These are phyloP conservation scores for Parasarocladium wereldwijsianum DNA, from an alignment of 2,329 filamentous ascomycete species.

Conservation along the genomic window DNA sequence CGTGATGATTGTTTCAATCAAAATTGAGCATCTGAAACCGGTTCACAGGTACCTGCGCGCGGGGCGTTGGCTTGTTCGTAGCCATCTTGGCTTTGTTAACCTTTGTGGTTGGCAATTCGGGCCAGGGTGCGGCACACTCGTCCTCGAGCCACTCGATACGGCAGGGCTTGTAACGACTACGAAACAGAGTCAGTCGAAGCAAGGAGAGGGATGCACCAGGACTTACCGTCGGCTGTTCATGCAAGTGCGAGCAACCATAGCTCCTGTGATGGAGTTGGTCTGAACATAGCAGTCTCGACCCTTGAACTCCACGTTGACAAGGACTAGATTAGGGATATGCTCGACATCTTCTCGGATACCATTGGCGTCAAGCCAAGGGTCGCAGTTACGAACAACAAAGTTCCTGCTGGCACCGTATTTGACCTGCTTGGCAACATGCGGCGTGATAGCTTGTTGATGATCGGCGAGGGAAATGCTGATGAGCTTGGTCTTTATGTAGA, in stretches of 20 bases:
- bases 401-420: constrained; percentile 56
- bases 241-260: constrained; percentile 61
- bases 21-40: constrained; percentile 46
- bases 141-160: constrained; percentile 59
- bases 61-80: constrained; percentile 12
- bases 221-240: constrained; percentile 51
- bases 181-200: constrained; percentile 11
- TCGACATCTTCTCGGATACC: constrained; percentile 59
- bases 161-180: constrained; percentile 51
- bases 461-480: constrained; percentile 56
- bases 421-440: constrained; percentile 51
- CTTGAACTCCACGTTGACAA: constrained; percentile 49
- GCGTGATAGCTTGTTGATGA: constrained; percentile 50
- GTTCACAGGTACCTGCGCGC: constrained; percentile 31
- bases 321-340: constrained; percentile 66
- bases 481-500: constrained; percentile 58
- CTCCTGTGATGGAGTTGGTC: constrained; percentile 64
- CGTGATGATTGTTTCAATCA: constrained; percentile 25
- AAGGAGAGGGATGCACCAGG: no score
- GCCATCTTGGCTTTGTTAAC: constrained; percentile 9
- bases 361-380: constrained; percentile 43
- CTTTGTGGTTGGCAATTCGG: constrained; percentile 11
- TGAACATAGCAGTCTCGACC: constrained; percentile 50
- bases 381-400: constrained; percentile 49
- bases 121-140: constrained; percentile 51